A percentile compares a stretch with the other conserved stretches of the same genome.
Evolutionary conservation across 2,329 filamentous ascomycete genomes (phyloP).

Genomic region (Aspergillus jensenii): DNA sequence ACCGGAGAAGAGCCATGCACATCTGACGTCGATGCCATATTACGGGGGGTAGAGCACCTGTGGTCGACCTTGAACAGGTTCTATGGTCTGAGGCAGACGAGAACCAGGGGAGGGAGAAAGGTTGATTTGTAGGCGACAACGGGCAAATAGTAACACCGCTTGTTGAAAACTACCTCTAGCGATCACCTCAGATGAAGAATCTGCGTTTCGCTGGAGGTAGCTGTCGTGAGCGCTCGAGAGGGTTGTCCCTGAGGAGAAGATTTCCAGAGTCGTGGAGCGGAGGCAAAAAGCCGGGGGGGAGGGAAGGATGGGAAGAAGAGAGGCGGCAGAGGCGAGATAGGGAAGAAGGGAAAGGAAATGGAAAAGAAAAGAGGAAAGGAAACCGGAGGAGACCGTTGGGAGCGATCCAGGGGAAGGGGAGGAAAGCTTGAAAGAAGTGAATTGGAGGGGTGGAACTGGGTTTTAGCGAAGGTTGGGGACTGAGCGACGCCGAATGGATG

Average conservation of each 20-base stretch:
- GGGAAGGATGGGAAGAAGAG: constrained; percentile 10
- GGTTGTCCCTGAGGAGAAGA: constrained; percentile 15
- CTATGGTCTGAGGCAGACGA: constrained; percentile 6
- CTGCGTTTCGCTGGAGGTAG: constrained; percentile 41
- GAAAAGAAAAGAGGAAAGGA: constrained; percentile 9
- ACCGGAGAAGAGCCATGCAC: constrained; percentile 40
- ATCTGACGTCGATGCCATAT: constrained; percentile 38
- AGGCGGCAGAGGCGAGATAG: constrained; percentile 5
- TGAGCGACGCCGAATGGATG: constrained; percentile 13
- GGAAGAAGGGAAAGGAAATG: constrained; percentile 12
- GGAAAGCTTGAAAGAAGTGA: constrained; percentile 12
- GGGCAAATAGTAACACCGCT: constrained; percentile 6
- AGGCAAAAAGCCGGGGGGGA: constrained; percentile 9
- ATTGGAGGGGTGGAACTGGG: constrained; percentile 13
- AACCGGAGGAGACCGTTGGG: constrained; percentile 8
- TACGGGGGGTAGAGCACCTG: constrained; percentile 8
- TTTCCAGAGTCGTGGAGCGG: constrained; percentile 12
- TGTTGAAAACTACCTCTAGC: constrained; percentile 36
- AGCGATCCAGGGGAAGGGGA: constrained; percentile 14
- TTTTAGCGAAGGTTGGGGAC: constrained; percentile 21
- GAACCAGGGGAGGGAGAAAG: neutral
- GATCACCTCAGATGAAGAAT: constrained; percentile 38
- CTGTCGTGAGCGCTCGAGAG: constrained; percentile 28
- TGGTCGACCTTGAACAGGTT: constrained; percentile 12
- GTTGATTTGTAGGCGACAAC: neutral